These are phyloP conservation scores for Verticillium zaregamsianum DNA, from an alignment of 2,329 filamentous ascomycete genomes.

Conservation along the genomic window DNA sequence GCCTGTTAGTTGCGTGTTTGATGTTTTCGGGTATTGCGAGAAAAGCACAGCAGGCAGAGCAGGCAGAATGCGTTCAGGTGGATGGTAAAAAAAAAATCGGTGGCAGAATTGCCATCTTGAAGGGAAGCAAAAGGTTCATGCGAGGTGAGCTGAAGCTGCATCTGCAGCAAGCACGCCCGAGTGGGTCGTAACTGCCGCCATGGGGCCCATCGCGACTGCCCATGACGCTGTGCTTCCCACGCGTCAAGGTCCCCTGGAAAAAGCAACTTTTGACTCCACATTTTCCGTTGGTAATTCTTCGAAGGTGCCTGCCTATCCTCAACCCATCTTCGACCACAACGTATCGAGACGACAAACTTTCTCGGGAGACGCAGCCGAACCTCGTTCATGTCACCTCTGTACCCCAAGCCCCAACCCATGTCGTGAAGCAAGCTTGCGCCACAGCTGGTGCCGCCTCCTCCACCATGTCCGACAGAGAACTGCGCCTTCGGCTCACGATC, in stretches of 20 bases:
- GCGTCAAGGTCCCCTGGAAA: background rate
- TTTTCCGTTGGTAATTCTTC: background rate
- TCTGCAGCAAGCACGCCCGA: background rate
- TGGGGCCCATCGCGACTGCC: background rate
- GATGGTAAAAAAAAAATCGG: no score
- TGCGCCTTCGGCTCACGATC: constrained; percentile 72
- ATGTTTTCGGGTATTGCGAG: no score
- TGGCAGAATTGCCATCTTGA: no score
- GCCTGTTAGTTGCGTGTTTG: no score
- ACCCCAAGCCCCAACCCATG: background rate
- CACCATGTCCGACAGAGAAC: constrained; percentile 31
- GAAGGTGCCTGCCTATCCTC: background rate
- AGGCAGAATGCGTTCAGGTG: no score
- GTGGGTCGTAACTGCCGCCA: background rate
- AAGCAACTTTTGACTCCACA: background rate
- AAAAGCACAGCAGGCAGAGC: no score
- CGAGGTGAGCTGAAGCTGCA: background rate
- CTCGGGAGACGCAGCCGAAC: no score
- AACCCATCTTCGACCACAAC: background rate
- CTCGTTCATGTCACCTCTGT: background rate
- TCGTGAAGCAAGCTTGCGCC: constrained; percentile 1
- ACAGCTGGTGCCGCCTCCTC: constrained; percentile 5
- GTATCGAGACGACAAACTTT: no score
- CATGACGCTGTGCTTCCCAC: background rate
- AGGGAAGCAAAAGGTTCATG: background rate